Evolutionary conservation across 768 basidiomycete species (phyloP).

Genomic region (Chiua virens): DNA sequence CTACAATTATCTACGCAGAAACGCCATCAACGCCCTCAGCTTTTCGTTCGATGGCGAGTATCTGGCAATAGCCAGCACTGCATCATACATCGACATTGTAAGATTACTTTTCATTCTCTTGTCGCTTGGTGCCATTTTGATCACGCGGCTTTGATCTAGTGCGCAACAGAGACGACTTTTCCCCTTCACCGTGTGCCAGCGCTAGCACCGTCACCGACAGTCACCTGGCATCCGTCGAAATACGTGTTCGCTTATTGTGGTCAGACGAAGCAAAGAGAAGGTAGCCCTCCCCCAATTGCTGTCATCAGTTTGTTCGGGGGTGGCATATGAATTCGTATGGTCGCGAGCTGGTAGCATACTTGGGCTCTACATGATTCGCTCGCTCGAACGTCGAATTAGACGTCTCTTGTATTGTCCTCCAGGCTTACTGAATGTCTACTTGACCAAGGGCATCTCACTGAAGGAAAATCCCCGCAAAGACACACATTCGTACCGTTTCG

Average conservation of each 20-base stretch:
- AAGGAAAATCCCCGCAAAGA: too few species aligned
- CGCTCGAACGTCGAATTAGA: neutral
- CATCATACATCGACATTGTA: conserved; percentile 77
- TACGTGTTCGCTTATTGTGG: conserved; percentile 83
- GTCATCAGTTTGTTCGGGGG: conserved; percentile 74
- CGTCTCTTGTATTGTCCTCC: neutral
- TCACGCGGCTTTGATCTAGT: conserved; percentile 41
- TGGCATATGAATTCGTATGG: conserved; percentile 26
- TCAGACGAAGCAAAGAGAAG: conserved; percentile 67
- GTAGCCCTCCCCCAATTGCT: conserved; percentile 61
- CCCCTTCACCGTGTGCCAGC: conserved; percentile 78
- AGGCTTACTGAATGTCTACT: neutral
- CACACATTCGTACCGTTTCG: too few species aligned
- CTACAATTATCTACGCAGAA: conserved; percentile 37
- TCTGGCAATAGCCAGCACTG: conserved; percentile 71
- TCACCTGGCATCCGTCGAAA: conserved; percentile 81
- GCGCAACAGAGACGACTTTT: conserved; percentile 72
- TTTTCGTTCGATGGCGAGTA: conserved; percentile 87
- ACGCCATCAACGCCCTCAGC: conserved; percentile 70
- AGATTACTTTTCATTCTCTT: conserved; percentile 24
- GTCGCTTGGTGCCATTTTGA: neutral
- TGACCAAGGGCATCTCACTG: neutral
- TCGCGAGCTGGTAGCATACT: neutral
- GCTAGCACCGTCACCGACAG: conserved; percentile 69
- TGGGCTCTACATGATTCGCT: neutral